Evolutionary conservation across 2,329 filamentous ascomycete genomes (phyloP), one percentile per base, ranked within the genome.

Genomic region (Didymella exigua): DNA sequence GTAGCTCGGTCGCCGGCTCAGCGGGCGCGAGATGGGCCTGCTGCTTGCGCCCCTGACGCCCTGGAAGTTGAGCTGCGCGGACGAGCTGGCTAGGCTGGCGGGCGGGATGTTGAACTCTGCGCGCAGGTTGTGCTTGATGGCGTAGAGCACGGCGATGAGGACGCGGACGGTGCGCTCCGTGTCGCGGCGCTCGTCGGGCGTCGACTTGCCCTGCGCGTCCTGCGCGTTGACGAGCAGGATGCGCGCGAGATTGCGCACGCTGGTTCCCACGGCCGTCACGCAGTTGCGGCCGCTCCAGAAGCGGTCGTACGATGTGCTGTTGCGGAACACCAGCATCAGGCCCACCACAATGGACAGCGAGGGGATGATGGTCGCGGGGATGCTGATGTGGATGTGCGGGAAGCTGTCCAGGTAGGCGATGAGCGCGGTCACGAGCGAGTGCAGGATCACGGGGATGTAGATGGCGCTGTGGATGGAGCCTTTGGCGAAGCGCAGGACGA

Each of bases 291-390:
- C 84, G 3, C 82, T 81, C 85, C 85, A 88, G 75, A 87, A 88
- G 2, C 85, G 79, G 62, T 86, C 85, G 73, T 87, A 88, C 48
- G 79, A 82, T 3, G 85, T 87, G 60, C 82, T 79, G 63, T 88
- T 88, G 31, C 86, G 81, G 75, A 88, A 88, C 24, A 88, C 86
- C 29, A 88, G 83, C 81, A 88, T 87, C 34, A 88, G 71, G 64
- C 86, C 86, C 2, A 88, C 85, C 45, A 88, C 86, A 51, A 88
- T 88, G 29, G 82, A 85, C 1, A 88, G 75, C 13, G 81, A 84
- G 2, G 86, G 85, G 38, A 88, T 84, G 58, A 87, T 86, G 60
- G 77, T 82, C 42, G 78, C 78, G 8, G 86, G 85, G 30, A 88
- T 77, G 33, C 79, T 81, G 29, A 87, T 77, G 48, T 80, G 71